These are phyloP conservation scores for Apiotrichum veenhuisii DNA, from an alignment of 1,284 basidiomycete species.

Conservation along the genomic window DNA sequence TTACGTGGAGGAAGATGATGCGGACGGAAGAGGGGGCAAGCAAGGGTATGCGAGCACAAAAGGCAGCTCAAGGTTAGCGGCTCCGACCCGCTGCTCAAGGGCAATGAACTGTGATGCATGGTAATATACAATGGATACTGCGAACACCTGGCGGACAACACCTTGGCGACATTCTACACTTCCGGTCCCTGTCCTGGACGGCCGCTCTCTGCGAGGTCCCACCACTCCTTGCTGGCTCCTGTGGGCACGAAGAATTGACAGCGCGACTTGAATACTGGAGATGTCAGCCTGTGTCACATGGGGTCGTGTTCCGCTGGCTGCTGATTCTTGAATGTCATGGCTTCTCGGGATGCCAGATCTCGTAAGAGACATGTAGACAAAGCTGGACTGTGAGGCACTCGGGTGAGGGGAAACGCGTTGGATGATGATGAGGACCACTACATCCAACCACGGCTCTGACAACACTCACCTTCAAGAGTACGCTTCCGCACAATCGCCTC, in stretches of 20 bases:
- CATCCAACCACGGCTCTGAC: not conserved
- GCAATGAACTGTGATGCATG: conserved; percentile 1
- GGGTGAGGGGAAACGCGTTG: no score
- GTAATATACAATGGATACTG: not conserved
- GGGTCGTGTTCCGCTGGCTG: no score
- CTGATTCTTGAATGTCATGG: no score
- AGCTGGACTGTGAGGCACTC: no score
- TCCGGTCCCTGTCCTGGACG: conserved; percentile 6
- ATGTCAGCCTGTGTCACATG: not conserved
- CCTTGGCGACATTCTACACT: not conserved
- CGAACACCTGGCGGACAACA: no score
- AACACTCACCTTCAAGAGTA: conserved; percentile 65
- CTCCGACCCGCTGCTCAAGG: no score
- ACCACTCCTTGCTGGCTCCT: conserved; percentile 64
- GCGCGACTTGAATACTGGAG: conserved; percentile 69
- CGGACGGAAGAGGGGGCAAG: not conserved
- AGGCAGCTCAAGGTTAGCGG: no score
- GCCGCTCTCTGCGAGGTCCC: conserved; percentile 55
- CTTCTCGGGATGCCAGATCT: no score
- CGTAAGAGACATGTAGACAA: no score
- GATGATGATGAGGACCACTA: no score
- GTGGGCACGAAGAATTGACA: conserved; percentile 78
- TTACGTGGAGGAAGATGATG: not conserved
- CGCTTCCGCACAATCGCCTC: conserved; percentile 75
- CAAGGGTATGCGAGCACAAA: not conserved